Evolutionary conservation across 768 basidiomycete species (phyloP), one percentile per base, ranked within the genome.

Genomic region (Russula earlei): DNA sequence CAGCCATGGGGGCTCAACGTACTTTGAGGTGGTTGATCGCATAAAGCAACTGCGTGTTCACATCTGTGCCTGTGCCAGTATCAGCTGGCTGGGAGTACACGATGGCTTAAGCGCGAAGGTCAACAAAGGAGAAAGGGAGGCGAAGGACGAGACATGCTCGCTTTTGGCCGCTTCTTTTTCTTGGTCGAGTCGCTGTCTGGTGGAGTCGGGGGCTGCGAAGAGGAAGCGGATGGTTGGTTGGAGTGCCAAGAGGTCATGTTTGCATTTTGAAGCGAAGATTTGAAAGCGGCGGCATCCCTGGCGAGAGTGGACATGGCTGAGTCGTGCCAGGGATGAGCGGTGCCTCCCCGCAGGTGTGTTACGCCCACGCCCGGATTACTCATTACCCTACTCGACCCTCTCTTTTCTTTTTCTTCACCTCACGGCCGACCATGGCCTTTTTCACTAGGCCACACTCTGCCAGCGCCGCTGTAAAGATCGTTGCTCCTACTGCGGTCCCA

Each of bases 21-120:
- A 87, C 87, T 75, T 88, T 93, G 57, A 94, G 78, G 68, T 85
- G 78, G 61, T 83, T 82, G 24, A 94, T 83, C 6, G 86, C 86
- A 65, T 90, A 91, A 2, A 91, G 82, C 29, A 94, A 76, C 68
- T 92, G 90, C 0, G 91, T 94, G 63, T 90, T 90, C 56, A 87
- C 75, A 73, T 94, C 88, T 50, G 71, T 77, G 10, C 89, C 89
- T 15, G 83, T 80, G 5, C 87, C 87, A 1, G 85, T 89, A 66
- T 91, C 83, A n/a, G 84, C 84, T 15, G 91, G 89, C 68, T 93
- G 91, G 12, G 91, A 89, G 67, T 84, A 90, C 15, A 89, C 86
- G 62, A 88, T 73, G 71, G 80, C 87, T 87, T 50, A 34, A 49
- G 44, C 43, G 40, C 49, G 49, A 60, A 61, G 57, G 61, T 65